Conservation (phyloP, 495 filamentous ascomycete genomes). For the Aspergillus mulundensis region DNA sequence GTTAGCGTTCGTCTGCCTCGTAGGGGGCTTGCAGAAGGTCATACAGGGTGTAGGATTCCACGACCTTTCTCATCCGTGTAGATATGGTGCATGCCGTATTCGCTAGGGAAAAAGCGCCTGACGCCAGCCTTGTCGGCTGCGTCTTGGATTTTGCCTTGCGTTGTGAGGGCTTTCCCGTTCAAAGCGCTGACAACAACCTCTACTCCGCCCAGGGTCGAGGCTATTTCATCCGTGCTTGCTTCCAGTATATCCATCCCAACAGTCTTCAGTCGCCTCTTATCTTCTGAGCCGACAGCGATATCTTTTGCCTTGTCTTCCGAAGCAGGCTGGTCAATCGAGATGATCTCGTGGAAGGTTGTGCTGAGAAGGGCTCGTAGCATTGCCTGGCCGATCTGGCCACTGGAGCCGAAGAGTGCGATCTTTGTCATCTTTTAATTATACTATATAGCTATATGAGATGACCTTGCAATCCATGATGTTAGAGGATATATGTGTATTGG, state of each 20-base stretch:
- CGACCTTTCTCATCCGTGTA: background rate
- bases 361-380: conserved; percentile 11
- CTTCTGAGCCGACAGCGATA: background rate
- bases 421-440: background rate
- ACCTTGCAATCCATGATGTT: too few relatives aligned
- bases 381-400: conserved; percentile 13
- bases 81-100: conserved; percentile 8
- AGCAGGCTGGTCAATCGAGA: conserved; percentile 4
- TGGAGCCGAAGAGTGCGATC: conserved; percentile 16
- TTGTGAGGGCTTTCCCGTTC: background rate
- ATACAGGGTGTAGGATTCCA: background rate
- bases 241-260: background rate
- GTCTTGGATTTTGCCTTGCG: conserved; percentile 4
- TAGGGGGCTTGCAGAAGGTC: background rate
- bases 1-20: background rate
- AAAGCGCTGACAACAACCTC: conserved; percentile 7
- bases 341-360: background rate
- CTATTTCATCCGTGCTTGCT: background rate
- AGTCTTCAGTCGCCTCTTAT: background rate
- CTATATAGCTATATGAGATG: too few relatives aligned
- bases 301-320: background rate
- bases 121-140: conserved; percentile 11
- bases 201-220: background rate
- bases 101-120: conserved; percentile 9
- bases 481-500: background rate